Base-by-base conservation (phyloP, 768 basidiomycete genomes). In the Lyophyllum atratum region DNA sequence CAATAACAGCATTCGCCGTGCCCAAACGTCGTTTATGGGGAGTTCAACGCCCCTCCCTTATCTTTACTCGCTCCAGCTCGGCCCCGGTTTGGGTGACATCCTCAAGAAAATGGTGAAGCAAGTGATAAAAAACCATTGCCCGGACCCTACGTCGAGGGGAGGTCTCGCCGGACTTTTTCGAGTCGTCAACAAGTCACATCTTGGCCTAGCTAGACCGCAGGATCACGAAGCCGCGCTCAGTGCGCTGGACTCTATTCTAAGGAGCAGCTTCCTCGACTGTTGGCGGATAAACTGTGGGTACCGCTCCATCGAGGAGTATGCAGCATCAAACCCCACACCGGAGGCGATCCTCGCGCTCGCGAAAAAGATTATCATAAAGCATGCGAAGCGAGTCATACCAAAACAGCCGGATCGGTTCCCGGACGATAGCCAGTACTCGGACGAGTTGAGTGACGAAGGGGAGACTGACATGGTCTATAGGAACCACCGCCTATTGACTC, bases 341-440 rank as follows among this genome's bases (percentile, higher is more conserved):
- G 50, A 40, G 37, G 37, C 17, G 17, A 52, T 52, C 9, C 26
- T 40, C 39, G 39, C 10, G 14, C 37, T 52, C 14, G 50, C 50
- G 15, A 52, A 51, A 21, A 51, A 52, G 37, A 52, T 44, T 22
- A 21, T 52, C 17, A 52, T 52, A 40, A 52, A 52, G 19, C 51
- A 52, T 21, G 40, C 42, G 11, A 52, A 52, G 17, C 50, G 52
- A 5, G 19, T 52, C 21, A 37, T 52, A 5, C 52, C 42, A 31
- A 28, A 40, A 11, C 52, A 52, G 26, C 52, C 52, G 29, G 25
- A 44, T 1, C 52, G 42, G 2, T 52, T 52, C 22, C 4, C 21
- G 2, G 42, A 52, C 12, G 52, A 44, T 12, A 17, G 40, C 12
- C 10, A 44, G 19, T 43, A 52, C 26, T 52, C 42, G 5, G 40